These are phyloP conservation scores for Emydomyces testavorans DNA, from an alignment of 2,329 filamentous ascomycete species.

Conservation along the genomic window DNA sequence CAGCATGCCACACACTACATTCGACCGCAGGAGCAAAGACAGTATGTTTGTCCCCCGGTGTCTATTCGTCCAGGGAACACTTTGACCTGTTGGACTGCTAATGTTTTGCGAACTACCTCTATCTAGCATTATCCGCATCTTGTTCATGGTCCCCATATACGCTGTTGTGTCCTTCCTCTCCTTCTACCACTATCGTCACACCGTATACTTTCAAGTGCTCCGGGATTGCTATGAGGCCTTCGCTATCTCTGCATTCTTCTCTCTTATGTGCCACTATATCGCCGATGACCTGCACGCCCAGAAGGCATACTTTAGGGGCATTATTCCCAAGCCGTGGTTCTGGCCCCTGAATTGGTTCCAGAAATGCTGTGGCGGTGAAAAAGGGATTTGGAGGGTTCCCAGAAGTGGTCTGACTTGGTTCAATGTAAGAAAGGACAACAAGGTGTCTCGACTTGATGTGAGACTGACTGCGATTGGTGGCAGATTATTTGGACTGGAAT, in stretches of 20 bases:
- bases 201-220: slow-evolving; percentile 69
- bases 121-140: slow-evolving; percentile 68
- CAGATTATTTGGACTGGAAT: slow-evolving; percentile 65
- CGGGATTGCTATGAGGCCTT: slow-evolving; percentile 84
- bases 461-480: not conserved
- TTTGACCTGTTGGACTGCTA: not conserved
- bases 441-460: not conserved
- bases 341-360: slow-evolving; percentile 60
- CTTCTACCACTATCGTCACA: slow-evolving; percentile 61
- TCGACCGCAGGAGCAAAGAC: slow-evolving; percentile 48
- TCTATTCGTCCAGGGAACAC: not conserved
- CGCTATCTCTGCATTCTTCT: slow-evolving; percentile 77
- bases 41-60: slow-evolving; percentile 39
- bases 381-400: slow-evolving; percentile 61
- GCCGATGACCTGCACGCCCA: slow-evolving; percentile 66
- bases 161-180: slow-evolving; percentile 61
- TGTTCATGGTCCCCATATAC: slow-evolving; percentile 81
- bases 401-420: slow-evolving; percentile 79
- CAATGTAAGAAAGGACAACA: slow-evolving; percentile 44
- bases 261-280: slow-evolving; percentile 58
- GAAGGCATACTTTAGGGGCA: slow-evolving; percentile 65
- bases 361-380: slow-evolving; percentile 57
- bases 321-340: slow-evolving; percentile 61
- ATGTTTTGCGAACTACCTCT: not conserved
- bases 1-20: slow-evolving; percentile 50